phyloP scores from a whole-genome alignment of 495 filamentous ascomycete genomes.

The Aspergillus carlsbadensis region DNA sequence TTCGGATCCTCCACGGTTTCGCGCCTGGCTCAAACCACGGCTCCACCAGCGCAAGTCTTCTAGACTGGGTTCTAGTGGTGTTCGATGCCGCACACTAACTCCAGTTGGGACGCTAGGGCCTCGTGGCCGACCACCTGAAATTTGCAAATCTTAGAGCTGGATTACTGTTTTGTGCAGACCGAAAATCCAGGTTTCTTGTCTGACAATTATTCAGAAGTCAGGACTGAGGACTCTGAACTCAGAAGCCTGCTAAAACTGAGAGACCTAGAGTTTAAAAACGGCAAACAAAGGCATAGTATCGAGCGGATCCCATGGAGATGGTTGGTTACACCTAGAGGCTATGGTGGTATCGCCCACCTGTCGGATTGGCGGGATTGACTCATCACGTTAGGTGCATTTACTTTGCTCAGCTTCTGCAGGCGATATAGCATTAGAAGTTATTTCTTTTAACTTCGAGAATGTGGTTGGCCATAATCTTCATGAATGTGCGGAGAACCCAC shows the following conservation, averaged over 20 bases:
- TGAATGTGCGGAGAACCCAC: conserved; percentile 3
- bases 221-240: no score
- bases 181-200: neutral
- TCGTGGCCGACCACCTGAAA: neutral
- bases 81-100: conserved; percentile 4
- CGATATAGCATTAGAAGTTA: neutral
- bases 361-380: neutral
- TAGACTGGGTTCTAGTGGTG: neutral
- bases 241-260: no score
- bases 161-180: neutral
- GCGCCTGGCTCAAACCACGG: neutral
- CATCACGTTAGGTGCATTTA: neutral
- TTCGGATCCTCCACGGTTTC: neutral
- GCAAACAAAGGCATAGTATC: no score
- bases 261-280: no score
- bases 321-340: neutral
- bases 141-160: neutral
- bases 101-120: neutral
- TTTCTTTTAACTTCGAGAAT: neutral
- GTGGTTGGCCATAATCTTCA: neutral
- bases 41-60: neutral
- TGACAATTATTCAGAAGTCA: neutral
- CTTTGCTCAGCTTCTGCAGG: neutral
- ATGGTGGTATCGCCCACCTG: neutral
- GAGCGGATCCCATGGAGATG: neutral